A percentile compares a stretch with the other conserved stretches of the same genome.
Evolutionary conservation across 805 yeast genomes (phyloP).

Genomic region (Candida verbasci): DNA sequence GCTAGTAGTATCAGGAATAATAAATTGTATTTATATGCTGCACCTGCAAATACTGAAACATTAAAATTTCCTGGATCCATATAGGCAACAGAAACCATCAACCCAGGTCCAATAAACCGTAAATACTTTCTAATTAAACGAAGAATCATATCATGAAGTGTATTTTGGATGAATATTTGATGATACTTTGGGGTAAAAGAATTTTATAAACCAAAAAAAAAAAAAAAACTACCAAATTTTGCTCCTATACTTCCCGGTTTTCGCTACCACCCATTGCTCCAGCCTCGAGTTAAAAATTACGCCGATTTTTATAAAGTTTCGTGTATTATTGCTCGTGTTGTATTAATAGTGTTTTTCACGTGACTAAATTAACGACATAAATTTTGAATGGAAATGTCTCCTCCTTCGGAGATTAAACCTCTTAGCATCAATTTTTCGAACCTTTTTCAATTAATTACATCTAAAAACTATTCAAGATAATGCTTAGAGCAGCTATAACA

Average conservation of each 20-base stretch:
- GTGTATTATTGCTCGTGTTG: neutral
- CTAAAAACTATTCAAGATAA: neutral
- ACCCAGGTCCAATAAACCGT: slow-evolving; percentile 85
- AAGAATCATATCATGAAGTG: neutral
- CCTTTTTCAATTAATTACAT: no score
- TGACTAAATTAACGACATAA: neutral
- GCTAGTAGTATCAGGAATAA: slow-evolving; percentile 75
- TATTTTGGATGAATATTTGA: neutral
- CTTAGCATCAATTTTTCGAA: slow-evolving; percentile 2
- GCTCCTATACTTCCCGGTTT: neutral
- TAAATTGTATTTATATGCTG: slow-evolving; percentile 74
- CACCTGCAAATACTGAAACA: slow-evolving; percentile 58
- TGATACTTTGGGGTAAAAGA: neutral
- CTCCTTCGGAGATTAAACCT: slow-evolving; percentile 3
- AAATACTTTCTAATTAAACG: slow-evolving; percentile 42
- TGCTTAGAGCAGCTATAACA: slow-evolving; percentile 8
- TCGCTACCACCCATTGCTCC: neutral
- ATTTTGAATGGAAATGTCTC: slow-evolving; percentile 3
- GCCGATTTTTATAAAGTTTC: neutral
- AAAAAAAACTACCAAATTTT: neutral
- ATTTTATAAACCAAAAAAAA: no score
- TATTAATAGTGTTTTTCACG: neutral
- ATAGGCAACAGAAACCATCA: slow-evolving; percentile 46
- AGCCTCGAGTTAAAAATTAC: no score
- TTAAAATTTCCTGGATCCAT: slow-evolving; percentile 48